A percentile compares a stretch with the other conserved stretches of the same genome.
phyloP scores from a whole-genome alignment of 2,329 filamentous ascomycete species.

The Dothiorella sarmentorum region DNA sequence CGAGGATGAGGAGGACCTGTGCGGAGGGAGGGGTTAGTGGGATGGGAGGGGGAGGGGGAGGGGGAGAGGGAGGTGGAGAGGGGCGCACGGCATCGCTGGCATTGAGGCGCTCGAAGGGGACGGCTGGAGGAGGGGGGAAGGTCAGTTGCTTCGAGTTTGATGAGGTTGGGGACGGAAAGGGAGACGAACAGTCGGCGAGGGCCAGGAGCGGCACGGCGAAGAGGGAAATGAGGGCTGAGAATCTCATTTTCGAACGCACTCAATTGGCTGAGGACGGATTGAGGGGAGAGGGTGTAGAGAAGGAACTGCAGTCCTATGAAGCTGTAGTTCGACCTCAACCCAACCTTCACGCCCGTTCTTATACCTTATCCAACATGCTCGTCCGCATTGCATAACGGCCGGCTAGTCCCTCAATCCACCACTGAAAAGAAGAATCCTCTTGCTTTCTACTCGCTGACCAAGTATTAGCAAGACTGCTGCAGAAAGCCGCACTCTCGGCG shows the following conservation, averaged over 20 bases:
- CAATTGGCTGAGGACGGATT: neutral
- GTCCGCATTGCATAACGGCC: too few relatives aligned
- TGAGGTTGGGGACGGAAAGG: too few relatives aligned
- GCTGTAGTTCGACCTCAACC: neutral
- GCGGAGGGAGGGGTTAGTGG: neutral
- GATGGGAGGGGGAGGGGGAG: neutral
- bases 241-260: neutral
- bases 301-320: neutral
- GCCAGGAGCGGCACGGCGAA: conserved; percentile 22
- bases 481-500: neutral
- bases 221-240: neutral
- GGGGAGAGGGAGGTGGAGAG: neutral
- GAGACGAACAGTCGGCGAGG: conserved; percentile 16
- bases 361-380: neutral
- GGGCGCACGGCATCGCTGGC: neutral
- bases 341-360: neutral
- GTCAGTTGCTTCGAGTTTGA: neutral
- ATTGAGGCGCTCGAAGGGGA: conserved; percentile 13
- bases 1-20: conserved; percentile 56
- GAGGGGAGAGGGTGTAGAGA: neutral
- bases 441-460: neutral
- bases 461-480: conserved; percentile 1
- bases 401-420: too few relatives aligned
- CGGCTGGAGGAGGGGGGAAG: neutral
- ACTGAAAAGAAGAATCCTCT: too few relatives aligned